phyloP scores from a whole-genome alignment of 1,139 yeast species.

The Trichomonascaceae sp. region DNA sequence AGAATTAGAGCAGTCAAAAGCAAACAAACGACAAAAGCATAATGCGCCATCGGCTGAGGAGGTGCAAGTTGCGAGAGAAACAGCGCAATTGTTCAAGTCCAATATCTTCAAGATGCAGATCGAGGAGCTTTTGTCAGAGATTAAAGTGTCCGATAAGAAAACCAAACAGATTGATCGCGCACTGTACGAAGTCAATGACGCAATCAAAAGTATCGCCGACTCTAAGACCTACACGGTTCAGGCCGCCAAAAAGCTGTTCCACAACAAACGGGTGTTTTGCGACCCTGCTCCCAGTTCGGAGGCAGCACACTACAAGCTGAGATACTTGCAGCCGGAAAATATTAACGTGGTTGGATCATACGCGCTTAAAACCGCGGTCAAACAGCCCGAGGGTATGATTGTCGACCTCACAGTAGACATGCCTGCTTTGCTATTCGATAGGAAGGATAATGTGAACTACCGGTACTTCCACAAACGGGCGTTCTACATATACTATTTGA shows the following conservation, averaged over 20 bases:
- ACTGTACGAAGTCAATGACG: slow-evolving; percentile 55
- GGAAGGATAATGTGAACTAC: slow-evolving; percentile 82
- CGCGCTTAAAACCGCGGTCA: slow-evolving; percentile 71
- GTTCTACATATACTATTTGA: slow-evolving; percentile 63
- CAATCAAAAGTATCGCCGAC: slow-evolving; percentile 33
- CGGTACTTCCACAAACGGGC: slow-evolving; percentile 84
- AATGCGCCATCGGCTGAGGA: slow-evolving; percentile 55
- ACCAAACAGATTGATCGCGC: slow-evolving; percentile 59
- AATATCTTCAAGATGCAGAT: slow-evolving; percentile 89
- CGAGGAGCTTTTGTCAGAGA: slow-evolving; percentile 75
- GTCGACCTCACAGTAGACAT: slow-evolving; percentile 73
- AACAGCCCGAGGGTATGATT: slow-evolving; percentile 46
- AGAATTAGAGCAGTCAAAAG: not conserved
- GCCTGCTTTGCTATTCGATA: slow-evolving; percentile 64
- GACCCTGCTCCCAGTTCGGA: slow-evolving; percentile 70
- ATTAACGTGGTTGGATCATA: slow-evolving; percentile 80
- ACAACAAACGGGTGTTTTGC: slow-evolving; percentile 32
- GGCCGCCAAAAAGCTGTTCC: slow-evolving; percentile 54
- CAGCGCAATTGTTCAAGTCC: slow-evolving; percentile 87
- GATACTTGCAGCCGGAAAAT: slow-evolving; percentile 58
- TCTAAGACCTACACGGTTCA: slow-evolving; percentile 18
- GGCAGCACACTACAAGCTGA: slow-evolving; percentile 49
- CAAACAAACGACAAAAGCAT: slow-evolving; percentile 1
- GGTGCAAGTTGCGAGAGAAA: slow-evolving; percentile 80
- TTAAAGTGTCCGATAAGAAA: slow-evolving; percentile 58